Evolutionary conservation across 352 stramenopile genomes (phyloP), one percentile per base, ranked within the genome.

Genomic region (Pythium brachiatum): DNA sequence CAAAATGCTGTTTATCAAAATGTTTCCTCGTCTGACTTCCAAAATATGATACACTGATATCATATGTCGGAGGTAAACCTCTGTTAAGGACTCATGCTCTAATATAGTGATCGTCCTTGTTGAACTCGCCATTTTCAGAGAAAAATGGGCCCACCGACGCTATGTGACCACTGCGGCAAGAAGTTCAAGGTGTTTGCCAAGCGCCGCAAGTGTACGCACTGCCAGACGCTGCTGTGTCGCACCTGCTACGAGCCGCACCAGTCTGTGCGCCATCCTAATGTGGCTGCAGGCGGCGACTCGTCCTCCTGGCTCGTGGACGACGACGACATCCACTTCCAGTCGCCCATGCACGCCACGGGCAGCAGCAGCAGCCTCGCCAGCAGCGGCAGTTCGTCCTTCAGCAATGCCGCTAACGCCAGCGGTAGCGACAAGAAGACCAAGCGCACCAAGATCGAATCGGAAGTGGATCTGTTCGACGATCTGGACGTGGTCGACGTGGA

Each of bases 141-240:
- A 25, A 36, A 8, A 39, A 88, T 88, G 76, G 76, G 76, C 6
- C 60, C 64, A 12, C 68, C 76, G 20, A 77, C 66, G 36, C 39
- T 65, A 5, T 90, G 81, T 52, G 79, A 83, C 29, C 72, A 87
- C 53, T 91, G 82, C 57, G 68, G 70, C 70, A 88, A 89, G 69
- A 89, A 88, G 70, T 83, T 92, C 56, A 89, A 87, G 51, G 77
- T 92, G 32, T 90, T 92, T 59, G 65, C 70, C 8, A 77, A 78
- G 61, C 82, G 81, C 62, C 84, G 78, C 60, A 88, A 86, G 56
- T 92, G 83, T 63, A 73, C 81, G 62, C 70, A 89, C 70, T 90
- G 83, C 68, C 77, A 75, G 61, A 64, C 53, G 44, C 55, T 76
- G n/a, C 66, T 89, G 50, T 92, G 83, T 60, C 82, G 81, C 57